phyloP scores from a whole-genome alignment of 257 asterid species.

The Capsicum pubescens region DNA sequence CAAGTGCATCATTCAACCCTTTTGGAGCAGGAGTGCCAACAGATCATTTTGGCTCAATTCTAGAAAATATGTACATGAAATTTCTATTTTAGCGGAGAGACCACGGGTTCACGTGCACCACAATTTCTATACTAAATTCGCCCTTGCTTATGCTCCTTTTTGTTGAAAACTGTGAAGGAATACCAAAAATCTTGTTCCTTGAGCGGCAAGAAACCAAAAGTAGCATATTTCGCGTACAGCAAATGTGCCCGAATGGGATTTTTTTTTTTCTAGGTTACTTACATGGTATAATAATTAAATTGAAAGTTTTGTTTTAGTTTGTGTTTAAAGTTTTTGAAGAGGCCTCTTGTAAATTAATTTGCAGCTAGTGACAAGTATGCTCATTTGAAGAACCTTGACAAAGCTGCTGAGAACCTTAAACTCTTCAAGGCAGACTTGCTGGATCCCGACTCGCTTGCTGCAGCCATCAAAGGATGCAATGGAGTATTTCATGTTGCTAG shows the following conservation, averaged over 20 bases:
- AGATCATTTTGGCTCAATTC: no score
- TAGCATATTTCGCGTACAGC: neutral
- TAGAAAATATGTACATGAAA: no score
- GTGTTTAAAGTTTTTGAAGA: neutral
- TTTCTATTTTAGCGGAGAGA: no score
- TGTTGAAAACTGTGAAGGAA: neutral
- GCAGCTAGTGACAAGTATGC: slow-evolving; percentile 61
- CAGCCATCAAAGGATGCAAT: slow-evolving; percentile 67
- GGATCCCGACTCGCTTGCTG: slow-evolving; percentile 62
- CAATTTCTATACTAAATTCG: no score
- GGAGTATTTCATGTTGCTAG: slow-evolving; percentile 88
- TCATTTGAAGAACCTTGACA: slow-evolving; percentile 62
- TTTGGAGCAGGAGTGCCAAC: no score
- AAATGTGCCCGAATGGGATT: neutral
- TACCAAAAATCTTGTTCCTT: neutral
- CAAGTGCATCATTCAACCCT: no score
- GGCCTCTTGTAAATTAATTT: neutral
- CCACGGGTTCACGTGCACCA: no score
- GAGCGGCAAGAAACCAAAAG: neutral
- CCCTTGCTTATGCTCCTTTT: neutral
- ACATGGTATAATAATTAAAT: neutral
- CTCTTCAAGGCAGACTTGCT: slow-evolving; percentile 73
- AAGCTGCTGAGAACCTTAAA: slow-evolving; percentile 59
- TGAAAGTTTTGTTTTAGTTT: neutral
- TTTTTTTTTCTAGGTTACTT: neutral